Evolutionary conservation across 495 filamentous ascomycete genomes (phyloP).

Genomic region (Hypoxylon cercidicola): DNA sequence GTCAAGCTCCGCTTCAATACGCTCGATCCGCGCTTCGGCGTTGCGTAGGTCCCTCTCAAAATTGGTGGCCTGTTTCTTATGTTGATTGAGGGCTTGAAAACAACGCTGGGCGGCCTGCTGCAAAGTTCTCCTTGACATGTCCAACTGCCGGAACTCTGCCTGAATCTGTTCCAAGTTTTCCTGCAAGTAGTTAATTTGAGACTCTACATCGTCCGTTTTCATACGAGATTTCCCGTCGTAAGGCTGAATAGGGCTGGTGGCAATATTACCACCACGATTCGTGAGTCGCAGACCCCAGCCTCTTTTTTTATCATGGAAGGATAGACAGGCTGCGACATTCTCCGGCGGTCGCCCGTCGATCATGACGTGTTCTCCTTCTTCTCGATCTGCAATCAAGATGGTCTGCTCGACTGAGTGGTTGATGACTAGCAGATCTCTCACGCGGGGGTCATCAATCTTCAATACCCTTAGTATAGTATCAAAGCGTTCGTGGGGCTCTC

Average conservation of each 20-base stretch:
- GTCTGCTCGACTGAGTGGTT: slow-evolving; percentile 84
- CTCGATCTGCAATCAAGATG: slow-evolving; percentile 74
- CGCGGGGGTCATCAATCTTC: slow-evolving; percentile 81
- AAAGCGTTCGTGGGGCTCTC: slow-evolving; percentile 77
- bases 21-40: slow-evolving; percentile 36
- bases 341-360: slow-evolving; percentile 67
- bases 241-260: slow-evolving; percentile 48
- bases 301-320: slow-evolving; percentile 65
- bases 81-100: slow-evolving; percentile 65
- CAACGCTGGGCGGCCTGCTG: slow-evolving; percentile 66
- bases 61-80: slow-evolving; percentile 50
- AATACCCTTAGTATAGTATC: slow-evolving; percentile 83
- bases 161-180: slow-evolving; percentile 56
- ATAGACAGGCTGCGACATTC: slow-evolving; percentile 79
- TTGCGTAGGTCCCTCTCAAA: slow-evolving; percentile 44
- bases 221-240: slow-evolving; percentile 68
- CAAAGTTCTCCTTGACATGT: slow-evolving; percentile 56
- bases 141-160: slow-evolving; percentile 51
- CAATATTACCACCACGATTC: slow-evolving; percentile 58
- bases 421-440: slow-evolving; percentile 85
- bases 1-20: slow-evolving; percentile 52
- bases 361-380: slow-evolving; percentile 75
- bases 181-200: slow-evolving; percentile 43
- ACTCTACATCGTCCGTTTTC: slow-evolving; percentile 74
- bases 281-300: slow-evolving; percentile 73